Base-by-base conservation (phyloP, 2,329 filamentous ascomycete genomes). In the Aureobasidium sp. region DNA sequence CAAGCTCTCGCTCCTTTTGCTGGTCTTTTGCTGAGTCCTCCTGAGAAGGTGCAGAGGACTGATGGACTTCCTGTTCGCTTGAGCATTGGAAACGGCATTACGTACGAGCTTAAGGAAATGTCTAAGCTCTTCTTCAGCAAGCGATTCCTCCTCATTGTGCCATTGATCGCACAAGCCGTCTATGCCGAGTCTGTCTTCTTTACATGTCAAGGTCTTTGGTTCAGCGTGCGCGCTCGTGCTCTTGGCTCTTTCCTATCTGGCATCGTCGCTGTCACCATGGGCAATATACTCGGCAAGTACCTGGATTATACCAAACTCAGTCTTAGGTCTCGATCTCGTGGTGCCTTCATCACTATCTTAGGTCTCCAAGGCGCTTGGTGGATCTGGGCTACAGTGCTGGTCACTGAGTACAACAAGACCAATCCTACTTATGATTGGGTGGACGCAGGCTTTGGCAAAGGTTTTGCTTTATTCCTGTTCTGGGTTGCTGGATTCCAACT, bases 171-270 rank as follows among this genome's bases (percentile, higher is more conserved):
- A 1, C 86, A 90, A 66, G 85, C 85, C 0, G 87, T 89, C 0
- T 91, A 87, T 69, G 76, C 85, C 0, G 87, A 91, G 70, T 84
- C 88, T 0, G 86, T 90, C 0, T 88, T 87, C 72, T 89, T 87
- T 71, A 90, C 87, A 0, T 91, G 61, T 23, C 66, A 69, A 20
- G 36, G 65, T 72, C 75, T 87, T 15, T 91, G 86, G 85, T 89
- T 91, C 68, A 82, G 80, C 1, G 88, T 91, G 1, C 81, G 88
- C 1, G 78, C 87, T 1, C 79, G 88, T 50, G 87, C 88, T 0
- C 75, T 91, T 1, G 88, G 86, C 0, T 90, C 87, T 0, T 88
- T 91, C 67, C 69, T 91, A 3, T 86, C 85, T 0, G 87, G 86
- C 1, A 81, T 90, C 12, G 79, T 87, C 7, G 87, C 87, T 1